These are phyloP conservation scores for Anthracocystis walkeri DNA, from an alignment of 1,284 basidiomycete genomes.

Conservation along the genomic window DNA sequence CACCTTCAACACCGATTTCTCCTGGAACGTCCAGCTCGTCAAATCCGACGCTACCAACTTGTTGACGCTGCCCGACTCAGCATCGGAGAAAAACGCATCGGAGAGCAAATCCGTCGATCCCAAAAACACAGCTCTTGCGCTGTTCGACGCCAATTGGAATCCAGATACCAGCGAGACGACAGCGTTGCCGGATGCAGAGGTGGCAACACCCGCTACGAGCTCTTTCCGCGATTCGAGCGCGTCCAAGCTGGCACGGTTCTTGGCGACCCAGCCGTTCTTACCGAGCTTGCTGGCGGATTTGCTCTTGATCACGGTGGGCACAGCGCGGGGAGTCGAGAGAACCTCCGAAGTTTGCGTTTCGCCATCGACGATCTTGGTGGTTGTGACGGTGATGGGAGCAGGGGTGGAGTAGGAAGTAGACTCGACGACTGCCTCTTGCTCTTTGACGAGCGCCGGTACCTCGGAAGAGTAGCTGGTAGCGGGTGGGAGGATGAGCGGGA, in stretches of 20 bases:
- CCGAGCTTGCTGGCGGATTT: conserved; percentile 30
- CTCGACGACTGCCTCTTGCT: conserved; percentile 16
- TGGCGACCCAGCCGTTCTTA: conserved; percentile 46
- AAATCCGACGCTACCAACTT: conserved; percentile 80
- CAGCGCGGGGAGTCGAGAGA: conserved; percentile 40
- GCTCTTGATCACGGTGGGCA: conserved; percentile 36
- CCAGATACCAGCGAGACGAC: conserved; percentile 79
- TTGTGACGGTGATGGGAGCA: conserved; percentile 38
- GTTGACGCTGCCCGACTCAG: conserved; percentile 74
- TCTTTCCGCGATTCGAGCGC: conserved; percentile 38
- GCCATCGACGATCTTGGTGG: conserved; percentile 41
- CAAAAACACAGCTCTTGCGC: conserved; percentile 81
- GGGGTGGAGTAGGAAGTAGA: conserved; percentile 40
- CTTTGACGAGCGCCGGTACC: conserved; percentile 74
- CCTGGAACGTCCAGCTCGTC: conserved; percentile 90
- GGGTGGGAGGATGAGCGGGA: conserved; percentile 84
- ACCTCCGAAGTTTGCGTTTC: conserved; percentile 21
- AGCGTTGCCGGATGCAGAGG: conserved; percentile 11
- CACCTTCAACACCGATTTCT: conserved; percentile 83
- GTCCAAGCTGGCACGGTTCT: conserved; percentile 38
- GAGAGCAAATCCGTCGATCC: conserved; percentile 85
- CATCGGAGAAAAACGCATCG: conserved; percentile 56
- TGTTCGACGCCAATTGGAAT: conserved; percentile 84
- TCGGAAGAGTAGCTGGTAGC: conserved; percentile 73
- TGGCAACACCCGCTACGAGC: conserved; percentile 50